Evolutionary conservation across 2,329 filamentous ascomycete genomes (phyloP).

Genomic region (Pestalotiopsis sp.): DNA sequence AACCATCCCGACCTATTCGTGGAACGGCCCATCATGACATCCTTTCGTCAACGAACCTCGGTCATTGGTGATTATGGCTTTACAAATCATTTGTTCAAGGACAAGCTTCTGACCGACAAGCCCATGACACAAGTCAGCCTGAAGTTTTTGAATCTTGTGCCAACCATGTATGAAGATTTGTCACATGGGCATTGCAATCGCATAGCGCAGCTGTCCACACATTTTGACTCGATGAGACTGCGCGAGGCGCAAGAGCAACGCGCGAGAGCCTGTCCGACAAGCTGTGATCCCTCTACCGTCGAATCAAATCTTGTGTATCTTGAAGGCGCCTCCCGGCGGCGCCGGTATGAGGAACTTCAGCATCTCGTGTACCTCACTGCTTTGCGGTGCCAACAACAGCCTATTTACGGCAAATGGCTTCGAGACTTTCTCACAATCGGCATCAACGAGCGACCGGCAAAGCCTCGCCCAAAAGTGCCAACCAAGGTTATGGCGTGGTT

Average conservation of each 20-base stretch:
- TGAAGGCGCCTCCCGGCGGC: constrained; percentile 71
- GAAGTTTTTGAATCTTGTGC: constrained; percentile 78
- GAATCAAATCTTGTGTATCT: constrained; percentile 72
- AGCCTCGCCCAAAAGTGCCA: constrained; percentile 62
- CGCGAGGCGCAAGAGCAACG: constrained; percentile 70
- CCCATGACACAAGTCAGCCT: constrained; percentile 69
- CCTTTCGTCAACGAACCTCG: constrained; percentile 86
- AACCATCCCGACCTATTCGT: constrained; percentile 98
- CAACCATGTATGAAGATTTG: constrained; percentile 68
- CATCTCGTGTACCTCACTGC: constrained; percentile 81
- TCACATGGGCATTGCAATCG: constrained; percentile 57
- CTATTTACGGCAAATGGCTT: constrained; percentile 81
- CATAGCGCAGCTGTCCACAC: constrained; percentile 69
- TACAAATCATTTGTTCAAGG: constrained; percentile 71
- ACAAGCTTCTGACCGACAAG: constrained; percentile 62
- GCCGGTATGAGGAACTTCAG: constrained; percentile 76
- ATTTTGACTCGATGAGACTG: constrained; percentile 69
- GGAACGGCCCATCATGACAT: constrained; percentile 94
- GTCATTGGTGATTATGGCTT: constrained; percentile 74
- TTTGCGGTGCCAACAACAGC: constrained; percentile 76
- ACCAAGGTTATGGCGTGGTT: constrained; percentile 74
- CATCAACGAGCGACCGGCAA: constrained; percentile 59
- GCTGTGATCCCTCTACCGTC: constrained; percentile 67
- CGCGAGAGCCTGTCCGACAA: constrained; percentile 56
- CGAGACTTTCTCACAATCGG: constrained; percentile 73